phyloP scores from a whole-genome alignment of 192 early-diverging fungal species.

The Coemansia sp. region DNA sequence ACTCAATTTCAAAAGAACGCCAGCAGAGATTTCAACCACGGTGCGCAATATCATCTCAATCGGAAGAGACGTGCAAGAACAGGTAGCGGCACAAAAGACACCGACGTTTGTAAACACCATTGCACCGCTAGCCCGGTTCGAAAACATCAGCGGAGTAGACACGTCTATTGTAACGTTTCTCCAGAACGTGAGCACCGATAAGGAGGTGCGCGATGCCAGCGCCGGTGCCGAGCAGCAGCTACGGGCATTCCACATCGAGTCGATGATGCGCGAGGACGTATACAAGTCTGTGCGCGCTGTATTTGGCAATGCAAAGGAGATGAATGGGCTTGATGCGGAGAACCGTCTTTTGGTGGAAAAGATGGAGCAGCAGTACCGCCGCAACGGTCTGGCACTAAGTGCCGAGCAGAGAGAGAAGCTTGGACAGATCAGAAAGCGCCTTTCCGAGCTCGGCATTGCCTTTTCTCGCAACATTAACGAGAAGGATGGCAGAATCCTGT shows the following conservation, averaged over 20 bases:
- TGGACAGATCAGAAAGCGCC: conserved; percentile 59
- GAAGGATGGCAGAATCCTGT: conserved; percentile 46
- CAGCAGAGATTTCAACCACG: conserved; percentile 15
- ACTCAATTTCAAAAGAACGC: conserved; percentile 25
- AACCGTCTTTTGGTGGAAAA: conserved; percentile 63
- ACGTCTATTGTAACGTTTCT: conserved; percentile 27
- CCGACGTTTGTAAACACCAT: conserved; percentile 46
- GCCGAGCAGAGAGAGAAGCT: conserved; percentile 60
- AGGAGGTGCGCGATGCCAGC: conserved; percentile 64
- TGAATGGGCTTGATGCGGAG: conserved; percentile 55
- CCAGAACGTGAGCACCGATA: conserved; percentile 55
- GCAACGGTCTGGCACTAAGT: conserved; percentile 69
- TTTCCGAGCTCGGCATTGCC: conserved; percentile 65
- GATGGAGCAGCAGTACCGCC: conserved; percentile 62
- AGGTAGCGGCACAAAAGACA: conserved; percentile 20
- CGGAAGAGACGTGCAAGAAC: conserved; percentile 28
- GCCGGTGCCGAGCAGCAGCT: conserved; percentile 60
- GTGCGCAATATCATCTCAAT: conserved; percentile 8
- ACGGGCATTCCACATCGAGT: conserved; percentile 61
- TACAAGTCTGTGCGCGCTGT: conserved; percentile 54
- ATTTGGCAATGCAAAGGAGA: conserved; percentile 33
- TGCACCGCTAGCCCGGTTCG: conserved; percentile 27
- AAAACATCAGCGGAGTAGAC: conserved; percentile 28
- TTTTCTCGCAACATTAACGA: conserved; percentile 70
- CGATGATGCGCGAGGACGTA: conserved; percentile 62